Conservation (phyloP, 2,329 filamentous ascomycete genomes). For the Trichoderma simmonsii region DNA sequence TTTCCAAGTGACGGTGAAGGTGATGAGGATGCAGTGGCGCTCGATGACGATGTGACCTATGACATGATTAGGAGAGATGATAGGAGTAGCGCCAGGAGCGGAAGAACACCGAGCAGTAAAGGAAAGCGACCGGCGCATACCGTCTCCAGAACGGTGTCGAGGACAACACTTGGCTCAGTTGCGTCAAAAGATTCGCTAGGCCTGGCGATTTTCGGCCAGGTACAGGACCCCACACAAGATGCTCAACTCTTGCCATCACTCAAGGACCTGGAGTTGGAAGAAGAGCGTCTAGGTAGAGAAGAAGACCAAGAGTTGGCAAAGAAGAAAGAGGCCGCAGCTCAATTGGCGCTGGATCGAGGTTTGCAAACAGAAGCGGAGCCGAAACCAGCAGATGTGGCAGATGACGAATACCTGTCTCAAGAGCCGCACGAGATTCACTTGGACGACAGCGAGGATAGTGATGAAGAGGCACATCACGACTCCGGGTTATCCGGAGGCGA, state of each 20-base stretch:
- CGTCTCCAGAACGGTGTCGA: conserved; percentile 53
- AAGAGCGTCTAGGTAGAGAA: conserved; percentile 47
- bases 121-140: conserved; percentile 48
- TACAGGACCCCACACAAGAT: conserved; percentile 36
- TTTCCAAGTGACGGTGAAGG: conserved; percentile 84
- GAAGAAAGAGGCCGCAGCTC: conserved; percentile 50
- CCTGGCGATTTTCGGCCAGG: conserved; percentile 27
- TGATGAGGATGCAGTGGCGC: conserved; percentile 87
- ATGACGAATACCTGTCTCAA: conserved; percentile 29
- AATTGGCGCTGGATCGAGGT: conserved; percentile 50
- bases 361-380: conserved; percentile 32
- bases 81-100: conserved; percentile 56
- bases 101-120: conserved; percentile 59
- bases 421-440: conserved; percentile 11
- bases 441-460: not conserved
- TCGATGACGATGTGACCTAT: conserved; percentile 90
- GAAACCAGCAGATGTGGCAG: conserved; percentile 28
- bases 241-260: conserved; percentile 44
- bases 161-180: conserved; percentile 53
- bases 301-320: conserved; percentile 53
- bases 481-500: conserved; percentile 8
- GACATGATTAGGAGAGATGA: conserved; percentile 75
- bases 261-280: conserved; percentile 52
- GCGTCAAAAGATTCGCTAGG: conserved; percentile 35
- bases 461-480: not conserved